Evolutionary conservation across 2,329 filamentous ascomycete species (phyloP).

Genomic region (Ceratocystis ficicola): DNA sequence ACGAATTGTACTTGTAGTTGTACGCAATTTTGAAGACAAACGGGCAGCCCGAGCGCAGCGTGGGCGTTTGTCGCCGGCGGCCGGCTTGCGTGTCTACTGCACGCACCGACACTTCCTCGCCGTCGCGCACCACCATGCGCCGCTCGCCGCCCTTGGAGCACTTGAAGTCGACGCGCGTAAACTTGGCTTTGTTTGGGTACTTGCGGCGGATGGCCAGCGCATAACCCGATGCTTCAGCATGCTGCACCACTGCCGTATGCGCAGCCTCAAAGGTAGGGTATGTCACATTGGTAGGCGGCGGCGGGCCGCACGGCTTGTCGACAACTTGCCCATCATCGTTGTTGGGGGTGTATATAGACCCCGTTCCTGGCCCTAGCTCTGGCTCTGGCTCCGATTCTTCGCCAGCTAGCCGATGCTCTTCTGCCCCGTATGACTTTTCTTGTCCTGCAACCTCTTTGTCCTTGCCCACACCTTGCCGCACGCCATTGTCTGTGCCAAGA

Average conservation of each 20-base stretch:
- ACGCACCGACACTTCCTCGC: neutral
- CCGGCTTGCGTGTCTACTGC: neutral
- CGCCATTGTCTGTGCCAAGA: too few species aligned
- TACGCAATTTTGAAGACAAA: constrained; percentile 1
- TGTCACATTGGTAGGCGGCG: neutral
- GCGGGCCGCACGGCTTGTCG: neutral
- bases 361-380: too few species aligned
- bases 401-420: too few species aligned
- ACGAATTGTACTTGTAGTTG: neutral
- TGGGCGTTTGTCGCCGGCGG: neutral
- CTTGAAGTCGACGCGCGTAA: neutral
- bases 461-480: too few species aligned
- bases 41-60: neutral
- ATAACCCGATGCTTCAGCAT: neutral
- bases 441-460: too few species aligned
- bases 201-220: neutral
- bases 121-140: neutral
- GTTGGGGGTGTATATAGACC: too few species aligned
- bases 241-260: neutral
- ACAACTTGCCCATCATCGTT: neutral
- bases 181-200: neutral
- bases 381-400: too few species aligned
- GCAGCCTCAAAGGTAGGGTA: neutral
- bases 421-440: too few species aligned
- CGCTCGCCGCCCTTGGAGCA: neutral